Base-by-base conservation (phyloP, 192 early-diverging fungal species). In the Backusella parvicylindrica region DNA sequence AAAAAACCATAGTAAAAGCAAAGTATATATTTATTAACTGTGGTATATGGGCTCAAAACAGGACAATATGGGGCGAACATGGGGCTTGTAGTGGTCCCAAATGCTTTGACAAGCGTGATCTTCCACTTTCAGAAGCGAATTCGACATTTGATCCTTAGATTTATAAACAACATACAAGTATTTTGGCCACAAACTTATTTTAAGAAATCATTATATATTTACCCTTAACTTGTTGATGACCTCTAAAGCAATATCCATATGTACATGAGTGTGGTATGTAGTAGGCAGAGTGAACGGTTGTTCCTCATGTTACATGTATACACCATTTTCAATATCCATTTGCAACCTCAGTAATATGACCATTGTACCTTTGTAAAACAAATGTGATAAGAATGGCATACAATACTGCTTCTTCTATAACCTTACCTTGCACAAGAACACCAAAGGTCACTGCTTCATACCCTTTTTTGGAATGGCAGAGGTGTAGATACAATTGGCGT, bases 211-310 rank as follows among this genome's bases (percentile, higher is more conserved):
- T 33, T 50, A 56, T 32, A 71, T 56, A 36, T 71, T 35, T 71
- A 37, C n/a, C n/a, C 37, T 56, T 7, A 26, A 56, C 13, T 53
- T 31, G 15, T 2, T 35, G 31, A 56, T 71, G 31, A 60, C 31
- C n/a, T 56, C 70, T 56, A 71, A 23, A 53, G 31, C 49, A 33
- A 35, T 71, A 35, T 71, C 68, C 68, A 70, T 70, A 43, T 47
- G 26, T 33, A 12, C 9, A 56, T 71, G 18, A 32, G 70, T 71
- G 47, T 32, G 18, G 37, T 36, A 38, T 36, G 70, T 71, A 33
- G 70, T 60, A 33, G 47, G 35, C 0, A 71, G 47, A 23, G 47
- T 23, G n/a, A 56, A 71, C 8, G 50, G 11, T 3, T 5, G 15
- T 53, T 71, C 16, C 32, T 71, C 70, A 21, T 37, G 50, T 35